phyloP scores from a whole-genome alignment of 768 basidiomycete species.

The Lanmaoa pseudosensibilis region DNA sequence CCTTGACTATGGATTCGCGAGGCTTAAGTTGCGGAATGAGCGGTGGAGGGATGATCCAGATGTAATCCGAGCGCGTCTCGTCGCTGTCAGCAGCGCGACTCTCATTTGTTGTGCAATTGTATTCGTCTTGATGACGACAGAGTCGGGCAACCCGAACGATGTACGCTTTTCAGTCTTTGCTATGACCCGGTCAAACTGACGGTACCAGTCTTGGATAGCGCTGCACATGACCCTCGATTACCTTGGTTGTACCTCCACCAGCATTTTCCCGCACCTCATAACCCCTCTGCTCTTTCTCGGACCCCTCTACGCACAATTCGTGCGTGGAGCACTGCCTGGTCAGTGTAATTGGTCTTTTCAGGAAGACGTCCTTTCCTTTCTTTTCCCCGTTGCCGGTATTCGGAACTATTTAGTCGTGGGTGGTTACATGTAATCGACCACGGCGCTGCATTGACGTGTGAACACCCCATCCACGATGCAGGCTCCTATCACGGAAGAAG shows the following conservation, averaged over 20 bases:
- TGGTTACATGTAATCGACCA: slow-evolving; percentile 2
- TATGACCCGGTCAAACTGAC: slow-evolving; percentile 6
- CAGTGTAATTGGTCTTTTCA: slow-evolving; percentile 51
- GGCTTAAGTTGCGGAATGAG: slow-evolving; percentile 40
- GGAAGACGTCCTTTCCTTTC: slow-evolving; percentile 38
- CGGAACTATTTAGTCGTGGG: slow-evolving; percentile 66
- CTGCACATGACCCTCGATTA: slow-evolving; percentile 36
- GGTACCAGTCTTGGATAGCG: slow-evolving; percentile 18
- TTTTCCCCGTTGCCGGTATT: slow-evolving; percentile 56
- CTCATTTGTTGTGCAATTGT: slow-evolving; percentile 54
- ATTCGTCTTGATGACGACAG: slow-evolving; percentile 40
- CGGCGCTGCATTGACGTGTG: neutral
- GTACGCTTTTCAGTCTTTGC: slow-evolving; percentile 11
- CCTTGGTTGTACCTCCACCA: slow-evolving; percentile 40
- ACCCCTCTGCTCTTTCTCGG: slow-evolving; percentile 77
- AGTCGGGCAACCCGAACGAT: slow-evolving; percentile 16
- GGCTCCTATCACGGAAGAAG: slow-evolving; percentile 91
- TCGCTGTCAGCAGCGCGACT: slow-evolving; percentile 66
- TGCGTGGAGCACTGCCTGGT: slow-evolving; percentile 51
- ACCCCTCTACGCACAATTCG: slow-evolving; percentile 61
- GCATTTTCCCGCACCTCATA: slow-evolving; percentile 55
- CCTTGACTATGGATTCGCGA: slow-evolving; percentile 28
- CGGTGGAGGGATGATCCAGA: slow-evolving; percentile 80
- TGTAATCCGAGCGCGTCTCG: slow-evolving; percentile 78
- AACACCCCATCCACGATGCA: slow-evolving; percentile 28